These are phyloP conservation scores for Skeletonema grethae DNA, from an alignment of 108 stramenopile species.

Conservation along the genomic window DNA sequence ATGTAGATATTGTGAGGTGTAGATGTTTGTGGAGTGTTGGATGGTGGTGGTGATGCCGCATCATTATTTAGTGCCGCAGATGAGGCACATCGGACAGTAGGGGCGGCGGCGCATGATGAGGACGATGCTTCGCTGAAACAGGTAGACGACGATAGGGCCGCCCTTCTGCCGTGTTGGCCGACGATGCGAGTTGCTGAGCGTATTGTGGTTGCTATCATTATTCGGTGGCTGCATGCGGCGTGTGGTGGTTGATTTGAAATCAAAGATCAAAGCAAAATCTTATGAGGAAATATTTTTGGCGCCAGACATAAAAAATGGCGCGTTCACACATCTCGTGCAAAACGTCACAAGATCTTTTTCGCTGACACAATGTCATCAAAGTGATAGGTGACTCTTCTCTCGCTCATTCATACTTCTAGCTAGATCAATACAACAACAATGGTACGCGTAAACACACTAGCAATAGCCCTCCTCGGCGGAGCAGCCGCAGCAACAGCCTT, in stretches of 20 bases:
- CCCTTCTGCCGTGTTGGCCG: neutral
- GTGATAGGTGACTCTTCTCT: too few species aligned
- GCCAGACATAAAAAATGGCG: too few species aligned
- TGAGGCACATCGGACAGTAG: neutral
- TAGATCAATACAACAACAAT: neutral
- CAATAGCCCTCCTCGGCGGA: neutral
- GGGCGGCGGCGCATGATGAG: neutral
- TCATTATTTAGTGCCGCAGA: neutral
- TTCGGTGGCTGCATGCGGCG: too few species aligned
- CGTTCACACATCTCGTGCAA: too few species aligned
- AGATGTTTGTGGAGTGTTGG: neutral
- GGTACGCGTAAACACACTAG: neutral
- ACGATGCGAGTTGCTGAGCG: neutral
- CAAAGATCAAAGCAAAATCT: too few species aligned
- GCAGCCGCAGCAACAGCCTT: neutral
- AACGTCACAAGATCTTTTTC: too few species aligned
- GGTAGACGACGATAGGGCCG: neutral
- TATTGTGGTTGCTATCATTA: neutral
- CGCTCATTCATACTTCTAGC: too few species aligned
- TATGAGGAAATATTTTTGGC: too few species aligned
- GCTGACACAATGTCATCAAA: too few species aligned
- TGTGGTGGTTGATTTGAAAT: too few species aligned
- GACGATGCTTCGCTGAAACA: neutral
- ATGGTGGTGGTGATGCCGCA: neutral
- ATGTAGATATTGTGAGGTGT: slow-evolving; percentile 32